phyloP scores from a whole-genome alignment of 768 basidiomycete species.

The Leccinum aurantiacum region DNA sequence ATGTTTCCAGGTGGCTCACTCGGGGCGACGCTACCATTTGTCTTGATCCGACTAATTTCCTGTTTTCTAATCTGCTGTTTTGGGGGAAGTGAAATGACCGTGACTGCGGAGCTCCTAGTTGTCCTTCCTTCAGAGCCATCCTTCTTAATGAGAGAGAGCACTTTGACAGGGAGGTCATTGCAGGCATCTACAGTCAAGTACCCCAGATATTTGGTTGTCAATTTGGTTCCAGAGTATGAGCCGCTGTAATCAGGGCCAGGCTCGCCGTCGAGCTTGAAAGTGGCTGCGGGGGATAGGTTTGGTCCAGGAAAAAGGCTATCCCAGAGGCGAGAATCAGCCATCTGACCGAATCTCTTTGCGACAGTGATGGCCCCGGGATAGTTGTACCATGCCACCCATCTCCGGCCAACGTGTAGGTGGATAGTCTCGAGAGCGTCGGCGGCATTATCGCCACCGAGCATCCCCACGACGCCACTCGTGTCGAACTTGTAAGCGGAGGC shows the following conservation, averaged over 20 bases:
- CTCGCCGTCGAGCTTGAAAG: conserved; percentile 30
- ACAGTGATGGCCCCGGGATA: conserved; percentile 34
- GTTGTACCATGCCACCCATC: conserved; percentile 39
- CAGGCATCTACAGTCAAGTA: conserved; percentile 41
- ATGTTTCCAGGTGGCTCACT: conserved; percentile 5
- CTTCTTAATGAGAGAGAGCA: conserved; percentile 4
- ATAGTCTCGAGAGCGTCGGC: conserved; percentile 33
- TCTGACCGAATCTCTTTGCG: conserved; percentile 34
- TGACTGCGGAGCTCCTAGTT: conserved; percentile 18
- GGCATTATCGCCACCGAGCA: conserved; percentile 36
- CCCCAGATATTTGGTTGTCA: conserved; percentile 54
- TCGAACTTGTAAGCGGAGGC: conserved; percentile 23
- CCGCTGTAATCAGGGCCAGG: conserved; percentile 69
- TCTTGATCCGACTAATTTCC: background rate
- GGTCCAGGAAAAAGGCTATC: conserved; percentile 34
- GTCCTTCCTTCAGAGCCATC: conserved; percentile 8
- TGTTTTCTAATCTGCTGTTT: background rate
- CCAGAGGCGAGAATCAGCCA: conserved; percentile 30
- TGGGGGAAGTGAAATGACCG: conserved; percentile 17
- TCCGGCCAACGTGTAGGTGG: conserved; percentile 31
- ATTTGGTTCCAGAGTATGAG: conserved; percentile 62
- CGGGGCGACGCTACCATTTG: background rate
- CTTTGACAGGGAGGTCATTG: background rate
- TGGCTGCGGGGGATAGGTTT: conserved; percentile 25
- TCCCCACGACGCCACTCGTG: conserved; percentile 29